phyloP scores from a whole-genome alignment of 768 basidiomycete species.

The Pulveroboletus sp. region DNA sequence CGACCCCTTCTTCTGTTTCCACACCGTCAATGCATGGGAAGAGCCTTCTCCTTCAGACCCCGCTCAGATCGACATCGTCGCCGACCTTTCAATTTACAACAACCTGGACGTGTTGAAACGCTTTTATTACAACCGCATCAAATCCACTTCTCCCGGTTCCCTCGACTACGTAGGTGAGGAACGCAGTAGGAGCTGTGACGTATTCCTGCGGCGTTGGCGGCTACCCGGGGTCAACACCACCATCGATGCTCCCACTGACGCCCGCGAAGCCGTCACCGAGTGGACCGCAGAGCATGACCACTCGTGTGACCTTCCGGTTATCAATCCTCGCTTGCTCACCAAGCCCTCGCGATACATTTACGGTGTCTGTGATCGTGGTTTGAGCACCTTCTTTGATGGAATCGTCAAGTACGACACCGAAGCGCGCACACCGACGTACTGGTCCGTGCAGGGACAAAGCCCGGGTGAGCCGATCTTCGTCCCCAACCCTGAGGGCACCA shows the following conservation, averaged over 20 bases:
- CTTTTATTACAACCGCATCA: conserved; percentile 31
- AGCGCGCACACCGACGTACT: conserved; percentile 20
- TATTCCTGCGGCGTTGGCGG: conserved; percentile 31
- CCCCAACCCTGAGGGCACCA: conserved; percentile 23
- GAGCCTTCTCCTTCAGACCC: conserved; percentile 19
- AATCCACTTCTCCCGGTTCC: conserved; percentile 22
- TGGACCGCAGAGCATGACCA: conserved; percentile 24
- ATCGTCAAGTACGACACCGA: conserved; percentile 36
- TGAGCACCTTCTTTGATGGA: conserved; percentile 33
- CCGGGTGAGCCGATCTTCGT: conserved; percentile 39
- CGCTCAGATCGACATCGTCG: conserved; percentile 29
- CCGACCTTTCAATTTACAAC: conserved; percentile 36
- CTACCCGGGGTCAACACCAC: conserved; percentile 25
- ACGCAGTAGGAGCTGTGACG: conserved; percentile 9
- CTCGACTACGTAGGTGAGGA: conserved; percentile 26
- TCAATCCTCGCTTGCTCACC: conserved; percentile 31
- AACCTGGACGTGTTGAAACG: conserved; percentile 31
- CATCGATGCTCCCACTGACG: conserved; percentile 10
- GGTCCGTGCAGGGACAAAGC: conserved; percentile 28
- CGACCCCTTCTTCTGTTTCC: conserved; percentile 39
- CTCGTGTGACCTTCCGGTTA: conserved; percentile 35
- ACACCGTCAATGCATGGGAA: conserved; percentile 40
- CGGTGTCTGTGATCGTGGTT: conserved; percentile 24
- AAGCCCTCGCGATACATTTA: conserved; percentile 33
- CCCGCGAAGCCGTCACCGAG: conserved; percentile 16